Evolutionary conservation across 106 monocot genomes (phyloP).

Genomic region (Phalaenopsis aphrodite): DNA sequence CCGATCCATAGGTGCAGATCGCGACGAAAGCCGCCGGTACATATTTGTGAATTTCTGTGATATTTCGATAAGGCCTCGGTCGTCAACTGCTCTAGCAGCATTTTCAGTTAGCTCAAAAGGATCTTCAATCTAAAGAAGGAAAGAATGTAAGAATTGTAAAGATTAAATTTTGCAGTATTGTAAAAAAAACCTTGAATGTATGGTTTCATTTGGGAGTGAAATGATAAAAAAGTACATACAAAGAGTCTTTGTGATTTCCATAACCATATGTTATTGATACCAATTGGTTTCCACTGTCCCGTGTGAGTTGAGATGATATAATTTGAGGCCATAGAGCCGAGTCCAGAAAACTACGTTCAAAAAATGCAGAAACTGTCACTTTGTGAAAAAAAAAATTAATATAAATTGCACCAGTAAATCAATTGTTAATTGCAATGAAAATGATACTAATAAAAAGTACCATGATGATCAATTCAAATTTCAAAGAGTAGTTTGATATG

Average conservation of each 20-base stretch:
- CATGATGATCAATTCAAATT: too few relatives aligned
- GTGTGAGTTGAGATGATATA: conserved; percentile 40
- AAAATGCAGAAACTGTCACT: not conserved
- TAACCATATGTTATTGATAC: conserved; percentile 23
- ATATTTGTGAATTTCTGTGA: conserved; percentile 22
- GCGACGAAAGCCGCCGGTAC: conserved; percentile 12
- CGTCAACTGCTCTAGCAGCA: conserved; percentile 43
- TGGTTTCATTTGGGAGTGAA: not conserved
- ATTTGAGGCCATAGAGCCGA: conserved; percentile 18
- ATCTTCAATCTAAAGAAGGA: conserved; percentile 46
- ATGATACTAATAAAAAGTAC: not conserved
- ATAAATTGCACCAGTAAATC: not conserved
- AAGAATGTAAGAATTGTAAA: not conserved
- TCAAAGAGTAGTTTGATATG: too few relatives aligned
- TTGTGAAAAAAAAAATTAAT: not conserved
- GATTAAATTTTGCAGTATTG: not conserved
- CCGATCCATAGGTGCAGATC: conserved; percentile 13
- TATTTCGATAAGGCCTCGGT: conserved; percentile 13
- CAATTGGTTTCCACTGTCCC: conserved; percentile 30
- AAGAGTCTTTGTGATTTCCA: conserved; percentile 22
- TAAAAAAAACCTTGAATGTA: not conserved
- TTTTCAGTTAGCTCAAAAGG: conserved; percentile 63
- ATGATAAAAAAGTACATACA: conserved; percentile 20
- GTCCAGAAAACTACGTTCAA: conserved; percentile 28
- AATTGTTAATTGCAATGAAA: not conserved